Percentiles rank a stretch among this genome's conserved stretches.
Conservation (phyloP, 2,329 filamentous ascomycete species). For the Aspergillus ibericus region DNA sequence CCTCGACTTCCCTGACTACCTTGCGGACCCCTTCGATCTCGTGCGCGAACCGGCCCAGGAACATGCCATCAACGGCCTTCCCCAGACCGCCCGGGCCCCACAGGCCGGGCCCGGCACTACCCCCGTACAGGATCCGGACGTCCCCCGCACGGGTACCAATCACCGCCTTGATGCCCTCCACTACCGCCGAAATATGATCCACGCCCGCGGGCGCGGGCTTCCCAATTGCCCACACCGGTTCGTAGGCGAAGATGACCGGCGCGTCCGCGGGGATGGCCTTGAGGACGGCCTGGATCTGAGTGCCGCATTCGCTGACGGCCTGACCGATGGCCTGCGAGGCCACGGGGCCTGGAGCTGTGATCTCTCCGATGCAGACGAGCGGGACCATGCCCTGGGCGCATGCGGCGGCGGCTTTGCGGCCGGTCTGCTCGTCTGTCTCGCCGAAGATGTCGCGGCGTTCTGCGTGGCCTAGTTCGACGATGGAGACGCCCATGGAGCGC, state of each 20-base stretch:
- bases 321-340: constrained; percentile 51
- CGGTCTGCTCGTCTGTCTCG: constrained; percentile 70
- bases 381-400: constrained; percentile 71
- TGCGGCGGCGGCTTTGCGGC: constrained; percentile 68
- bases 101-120: constrained; percentile 76
- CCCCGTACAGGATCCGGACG: constrained; percentile 76
- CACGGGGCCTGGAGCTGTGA: constrained; percentile 50
- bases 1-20: constrained; percentile 70
- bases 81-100: constrained; percentile 59
- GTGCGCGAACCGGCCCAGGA: constrained; percentile 79
- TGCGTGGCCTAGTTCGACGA: constrained; percentile 80
- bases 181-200: constrained; percentile 71
- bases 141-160: constrained; percentile 56
- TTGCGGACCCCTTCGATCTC: constrained; percentile 69
- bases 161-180: constrained; percentile 60
- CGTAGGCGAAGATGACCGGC: constrained; percentile 77
- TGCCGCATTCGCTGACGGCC: constrained; percentile 65
- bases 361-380: constrained; percentile 78
- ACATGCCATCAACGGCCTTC: constrained; percentile 74
- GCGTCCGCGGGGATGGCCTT: constrained; percentile 59
- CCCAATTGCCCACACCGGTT: constrained; percentile 88
- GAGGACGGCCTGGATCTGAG: constrained; percentile 66
- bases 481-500: constrained; percentile 64
- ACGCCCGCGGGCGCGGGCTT: constrained; percentile 68
- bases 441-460: constrained; percentile 71